Evolutionary conservation across 352 stramenopile genomes (phyloP).

Genomic region (Phytopythium cucurbitacearum): DNA sequence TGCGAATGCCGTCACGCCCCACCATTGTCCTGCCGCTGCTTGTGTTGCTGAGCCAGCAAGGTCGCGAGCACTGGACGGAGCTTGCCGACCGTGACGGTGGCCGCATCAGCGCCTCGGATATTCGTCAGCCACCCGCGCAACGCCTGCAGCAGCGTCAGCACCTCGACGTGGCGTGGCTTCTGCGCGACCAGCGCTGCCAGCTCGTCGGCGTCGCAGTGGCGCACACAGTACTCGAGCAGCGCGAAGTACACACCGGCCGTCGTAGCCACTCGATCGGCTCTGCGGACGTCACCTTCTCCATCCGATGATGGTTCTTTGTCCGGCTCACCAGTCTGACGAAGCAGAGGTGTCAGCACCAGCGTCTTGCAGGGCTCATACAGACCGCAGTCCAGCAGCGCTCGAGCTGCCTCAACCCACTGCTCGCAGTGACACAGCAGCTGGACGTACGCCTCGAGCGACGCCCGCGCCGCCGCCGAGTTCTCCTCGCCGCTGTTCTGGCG

Average conservation of each 20-base stretch:
- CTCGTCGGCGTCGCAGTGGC: conserved; percentile 31
- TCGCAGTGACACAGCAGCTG: conserved; percentile 50
- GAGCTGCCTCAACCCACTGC: conserved; percentile 46
- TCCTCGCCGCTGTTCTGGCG: not conserved
- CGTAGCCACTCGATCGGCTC: conserved; percentile 5
- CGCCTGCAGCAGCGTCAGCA: conserved; percentile 51
- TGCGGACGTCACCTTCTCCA: conserved; percentile 10
- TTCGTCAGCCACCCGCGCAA: conserved; percentile 21
- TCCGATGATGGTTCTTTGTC: not conserved
- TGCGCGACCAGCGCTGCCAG: conserved; percentile 42
- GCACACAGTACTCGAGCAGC: conserved; percentile 60
- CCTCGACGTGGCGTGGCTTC: conserved; percentile 52
- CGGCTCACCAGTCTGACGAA: not conserved
- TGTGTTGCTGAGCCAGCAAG: conserved; percentile 9
- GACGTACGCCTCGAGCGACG: conserved; percentile 56
- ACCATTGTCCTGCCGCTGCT: not conserved
- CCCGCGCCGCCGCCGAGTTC: conserved; percentile 14
- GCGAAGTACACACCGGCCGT: conserved; percentile 54
- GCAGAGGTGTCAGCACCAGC: conserved; percentile 12
- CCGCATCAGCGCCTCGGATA: conserved; percentile 3
- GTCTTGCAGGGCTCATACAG: conserved; percentile 63
- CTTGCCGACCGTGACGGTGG: conserved; percentile 37
- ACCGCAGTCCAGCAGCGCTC: conserved; percentile 52
- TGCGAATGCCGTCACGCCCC: too few relatives aligned
- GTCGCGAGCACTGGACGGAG: conserved; percentile 37